Evolutionary conservation across 352 stramenopile species (phyloP), one percentile per base, ranked within the genome.

Genomic region (Pelagophyceae sp.): DNA sequence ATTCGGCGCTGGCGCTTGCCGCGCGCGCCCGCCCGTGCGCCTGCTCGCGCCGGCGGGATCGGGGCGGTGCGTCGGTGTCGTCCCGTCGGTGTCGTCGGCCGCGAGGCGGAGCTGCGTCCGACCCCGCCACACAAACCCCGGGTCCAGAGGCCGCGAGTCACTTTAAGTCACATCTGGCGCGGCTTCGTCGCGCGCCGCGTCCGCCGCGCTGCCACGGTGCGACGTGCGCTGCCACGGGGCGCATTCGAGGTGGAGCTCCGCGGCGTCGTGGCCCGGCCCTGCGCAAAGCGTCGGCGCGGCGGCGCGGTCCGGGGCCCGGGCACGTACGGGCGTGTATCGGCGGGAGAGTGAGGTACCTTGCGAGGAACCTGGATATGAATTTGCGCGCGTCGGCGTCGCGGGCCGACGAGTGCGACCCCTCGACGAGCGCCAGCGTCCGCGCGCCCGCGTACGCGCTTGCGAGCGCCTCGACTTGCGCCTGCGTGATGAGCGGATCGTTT

Each of bases 391-490:
- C 51, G 31, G 78, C 72, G 1, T 86, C 77, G 27, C 88, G 87
- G 17, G 74, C 50, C 27, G 85, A 82, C 65, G 91, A 93, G 82
- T 93, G 88, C 35, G 90, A 85, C 63, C 87, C 86, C 38, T 90
- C 81, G 31, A 92, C 87, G 31, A 81, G 81, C 40, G 85, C 78
- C 23, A 89, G 76, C 51, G 88, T 85, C 23, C 81, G 80, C 1
- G 85, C 85, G 0, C 89, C 88, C 23, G 81, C 83, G 80, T 93
- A 94, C 38, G 86, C 83, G 29, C 64, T 79, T 32, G 82, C 82
- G 60, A 94, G 85, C 76, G 87, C 81, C 15, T 90, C 80, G 75
- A 88, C 92, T 76, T 94, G 88, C 35, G 89, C 80, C 20, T 83
- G 80, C 5, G 77, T 65, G 38, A 94, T 87, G 76, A 93, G 93